These are phyloP conservation scores for Coemansia reversa DNA, from an alignment of 192 early-diverging fungal species.

Conservation along the genomic window DNA sequence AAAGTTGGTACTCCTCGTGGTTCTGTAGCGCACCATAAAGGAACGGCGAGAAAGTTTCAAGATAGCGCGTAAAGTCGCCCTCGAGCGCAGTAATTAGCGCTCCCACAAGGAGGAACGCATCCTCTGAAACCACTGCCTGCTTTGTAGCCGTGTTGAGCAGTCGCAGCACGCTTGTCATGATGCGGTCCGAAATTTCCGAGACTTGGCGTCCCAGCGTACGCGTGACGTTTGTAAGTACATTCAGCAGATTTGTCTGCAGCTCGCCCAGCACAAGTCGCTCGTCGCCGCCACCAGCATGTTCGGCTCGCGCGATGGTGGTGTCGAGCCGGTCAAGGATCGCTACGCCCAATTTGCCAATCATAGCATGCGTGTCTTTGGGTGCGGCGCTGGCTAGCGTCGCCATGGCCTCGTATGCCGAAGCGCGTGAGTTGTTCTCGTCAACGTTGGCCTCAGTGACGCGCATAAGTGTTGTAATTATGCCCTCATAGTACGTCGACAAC, in stretches of 20 bases:
- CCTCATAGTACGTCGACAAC: slow-evolving; percentile 85
- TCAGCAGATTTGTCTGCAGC: slow-evolving; percentile 89
- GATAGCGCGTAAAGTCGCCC: slow-evolving; percentile 81
- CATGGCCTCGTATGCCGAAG: slow-evolving; percentile 93
- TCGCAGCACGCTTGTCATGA: slow-evolving; percentile 85
- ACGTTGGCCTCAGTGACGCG: slow-evolving; percentile 69
- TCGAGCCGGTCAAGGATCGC: slow-evolving; percentile 81
- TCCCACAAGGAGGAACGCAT: slow-evolving; percentile 89
- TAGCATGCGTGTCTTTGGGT: slow-evolving; percentile 73
- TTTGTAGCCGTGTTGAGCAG: slow-evolving; percentile 72
- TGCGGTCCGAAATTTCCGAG: slow-evolving; percentile 74
- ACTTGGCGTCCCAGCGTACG: slow-evolving; percentile 77
- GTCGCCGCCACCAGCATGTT: slow-evolving; percentile 78
- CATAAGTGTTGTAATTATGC: slow-evolving; percentile 73
- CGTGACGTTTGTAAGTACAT: slow-evolving; percentile 83
- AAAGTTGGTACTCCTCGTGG: slow-evolving; percentile 89
- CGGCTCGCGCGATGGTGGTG: slow-evolving; percentile 67
- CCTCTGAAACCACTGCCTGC: slow-evolving; percentile 84
- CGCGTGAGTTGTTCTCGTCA: slow-evolving; percentile 84
- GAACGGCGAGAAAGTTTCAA: slow-evolving; percentile 81
- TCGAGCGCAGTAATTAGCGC: slow-evolving; percentile 81
- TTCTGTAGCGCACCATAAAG: slow-evolving; percentile 81
- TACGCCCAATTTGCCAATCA: slow-evolving; percentile 72
- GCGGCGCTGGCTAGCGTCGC: slow-evolving; percentile 72
- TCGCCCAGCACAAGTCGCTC: slow-evolving; percentile 81